phyloP scores from a whole-genome alignment of 2,329 filamentous ascomycete species.

The Didymella segeticola region DNA sequence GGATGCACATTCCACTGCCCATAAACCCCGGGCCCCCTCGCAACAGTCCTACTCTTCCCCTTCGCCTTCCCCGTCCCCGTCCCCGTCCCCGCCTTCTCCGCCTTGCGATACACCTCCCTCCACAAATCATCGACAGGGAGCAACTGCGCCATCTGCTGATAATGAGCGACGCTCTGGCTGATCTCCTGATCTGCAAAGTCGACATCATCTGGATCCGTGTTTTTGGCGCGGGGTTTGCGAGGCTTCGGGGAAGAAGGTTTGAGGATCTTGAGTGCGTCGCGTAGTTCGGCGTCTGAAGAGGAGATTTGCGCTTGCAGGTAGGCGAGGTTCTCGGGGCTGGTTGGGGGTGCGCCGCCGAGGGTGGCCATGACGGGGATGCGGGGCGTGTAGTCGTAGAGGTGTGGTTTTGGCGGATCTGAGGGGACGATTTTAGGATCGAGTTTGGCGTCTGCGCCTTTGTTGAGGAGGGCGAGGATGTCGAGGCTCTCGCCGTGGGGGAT shows the following conservation, averaged over 20 bases:
- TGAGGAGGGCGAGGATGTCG: constrained; percentile 79
- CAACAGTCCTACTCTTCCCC: not conserved
- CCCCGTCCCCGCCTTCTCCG: not conserved
- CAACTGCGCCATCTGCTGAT: constrained; percentile 37
- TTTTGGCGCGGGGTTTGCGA: constrained; percentile 9
- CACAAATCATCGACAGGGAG: constrained; percentile 37
- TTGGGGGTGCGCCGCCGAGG: constrained; percentile 56
- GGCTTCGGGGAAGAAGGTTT: not conserved
- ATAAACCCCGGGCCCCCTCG: not conserved
- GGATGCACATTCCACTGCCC: constrained; percentile 22
- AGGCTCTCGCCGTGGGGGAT: constrained; percentile 88
- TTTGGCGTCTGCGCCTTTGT: constrained; percentile 70
- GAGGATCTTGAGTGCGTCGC: constrained; percentile 69
- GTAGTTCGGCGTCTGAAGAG: constrained; percentile 74
- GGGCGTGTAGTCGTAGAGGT: constrained; percentile 71
- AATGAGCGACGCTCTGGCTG: constrained; percentile 24
- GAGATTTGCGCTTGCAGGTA: constrained; percentile 89
- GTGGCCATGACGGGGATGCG: constrained; percentile 81
- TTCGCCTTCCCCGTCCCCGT: not conserved
- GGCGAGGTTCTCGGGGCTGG: constrained; percentile 52
- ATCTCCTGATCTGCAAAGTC: constrained; percentile 21
- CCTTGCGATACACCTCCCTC: constrained; percentile 21
- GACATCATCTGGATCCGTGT: constrained; percentile 10
- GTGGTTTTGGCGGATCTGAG: constrained; percentile 62
- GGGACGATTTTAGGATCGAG: constrained; percentile 72